Base-by-base conservation (phyloP, 164 flowering plant genomes). In the Saururus chinensis region DNA sequence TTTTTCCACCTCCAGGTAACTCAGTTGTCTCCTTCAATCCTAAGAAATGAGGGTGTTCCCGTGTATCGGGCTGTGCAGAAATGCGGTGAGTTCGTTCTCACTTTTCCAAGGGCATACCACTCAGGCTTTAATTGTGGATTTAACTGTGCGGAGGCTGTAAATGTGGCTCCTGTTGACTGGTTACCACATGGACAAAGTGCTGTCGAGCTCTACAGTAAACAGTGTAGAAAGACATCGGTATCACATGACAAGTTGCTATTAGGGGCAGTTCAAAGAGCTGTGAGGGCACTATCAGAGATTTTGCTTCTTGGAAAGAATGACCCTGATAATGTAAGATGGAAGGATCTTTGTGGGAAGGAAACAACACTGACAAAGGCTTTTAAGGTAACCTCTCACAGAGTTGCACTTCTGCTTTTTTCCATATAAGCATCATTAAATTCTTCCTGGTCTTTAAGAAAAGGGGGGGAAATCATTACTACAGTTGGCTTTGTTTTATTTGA, bases 101-200 rank as follows among this genome's bases (percentile, higher is more conserved):
- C 95, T 35, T 87, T 87, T 51, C 91, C 95, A 37, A 82, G 91
- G 73, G 95, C 95, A 66, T 87, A 87, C 66, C 95, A 87, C 64
- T 53, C 87, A 35, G 95, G 95, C 49, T 85, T 87, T 67, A 87
- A 87, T 68, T 85, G 95, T 70, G 95, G 95, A 26, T 85, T 85
- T 69, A 87, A 87, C 72, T 87, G 90, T 74, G 91, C 95, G 0
- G 91, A 87, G 76, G 95, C 95, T 21, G 95, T 87, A 40, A 87
- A 87, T 77, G 87, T 87, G 51, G 95, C 91, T 10, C 95, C 95
- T 26, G 72, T 85, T 72, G 95, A 87, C 74, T 87, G 95, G 95
- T 72, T 87, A 51, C 75, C 68, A 9, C 87, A 85, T 77, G 95
- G 95, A 37, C 95, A 87, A 64, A 67, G 68, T 70, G 95, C 89